Percentiles rank a stretch among this genome's conserved stretches.
phyloP scores from a whole-genome alignment of 257 asterid genomes.

The Schizonepeta tenuifolia region DNA sequence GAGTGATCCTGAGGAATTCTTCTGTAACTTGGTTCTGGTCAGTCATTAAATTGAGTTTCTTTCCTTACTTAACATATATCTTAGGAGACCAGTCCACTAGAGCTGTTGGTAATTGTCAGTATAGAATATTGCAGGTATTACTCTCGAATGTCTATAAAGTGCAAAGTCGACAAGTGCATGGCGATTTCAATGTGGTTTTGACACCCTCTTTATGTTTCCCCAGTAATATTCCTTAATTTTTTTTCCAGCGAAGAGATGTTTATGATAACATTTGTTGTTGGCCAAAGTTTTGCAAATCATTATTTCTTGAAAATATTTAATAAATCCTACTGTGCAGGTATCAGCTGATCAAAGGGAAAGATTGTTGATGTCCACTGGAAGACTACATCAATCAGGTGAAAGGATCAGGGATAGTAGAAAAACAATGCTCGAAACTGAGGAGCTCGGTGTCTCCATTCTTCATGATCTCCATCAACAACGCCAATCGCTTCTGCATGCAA shows the following conservation, averaged over 20 bases:
- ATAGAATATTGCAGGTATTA: neutral
- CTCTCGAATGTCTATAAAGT: neutral
- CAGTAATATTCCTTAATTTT: neutral
- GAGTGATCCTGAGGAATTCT: neutral
- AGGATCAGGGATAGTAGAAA: constrained; percentile 62
- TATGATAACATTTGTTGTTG: neutral
- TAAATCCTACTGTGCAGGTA: constrained; percentile 35
- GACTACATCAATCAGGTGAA: constrained; percentile 51
- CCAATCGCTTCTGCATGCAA: constrained; percentile 62
- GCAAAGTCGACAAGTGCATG: neutral
- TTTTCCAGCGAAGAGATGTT: neutral
- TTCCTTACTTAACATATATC: neutral
- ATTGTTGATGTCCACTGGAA: constrained; percentile 58
- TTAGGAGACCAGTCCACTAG: no score
- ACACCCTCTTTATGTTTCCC: neutral
- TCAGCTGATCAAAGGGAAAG: constrained; percentile 67
- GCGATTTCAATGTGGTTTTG: neutral
- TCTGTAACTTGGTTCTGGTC: no score
- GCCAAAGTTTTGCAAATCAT: neutral
- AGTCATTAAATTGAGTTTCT: neutral
- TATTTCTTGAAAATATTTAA: neutral
- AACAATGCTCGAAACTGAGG: constrained; percentile 67
- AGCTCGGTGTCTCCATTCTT: constrained; percentile 68
- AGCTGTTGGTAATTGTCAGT: neutral
- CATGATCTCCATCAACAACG: constrained; percentile 68